These are phyloP conservation scores for Fraxinus pennsylvanica DNA, from an alignment of 257 asterid genomes.

Conservation along the genomic window DNA sequence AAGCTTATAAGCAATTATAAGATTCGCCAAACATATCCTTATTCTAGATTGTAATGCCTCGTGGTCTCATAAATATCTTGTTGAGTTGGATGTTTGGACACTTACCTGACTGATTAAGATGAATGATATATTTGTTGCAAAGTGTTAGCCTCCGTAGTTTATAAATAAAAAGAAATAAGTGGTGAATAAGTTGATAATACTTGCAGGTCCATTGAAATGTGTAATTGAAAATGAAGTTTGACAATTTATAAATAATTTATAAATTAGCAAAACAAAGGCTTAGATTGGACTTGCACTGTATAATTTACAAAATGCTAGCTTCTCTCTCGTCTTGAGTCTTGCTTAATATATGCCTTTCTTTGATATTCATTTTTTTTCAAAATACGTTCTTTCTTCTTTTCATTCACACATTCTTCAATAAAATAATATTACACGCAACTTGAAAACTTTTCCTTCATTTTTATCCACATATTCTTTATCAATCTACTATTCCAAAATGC, in stretches of 20 bases:
- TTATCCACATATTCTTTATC: too few species aligned
- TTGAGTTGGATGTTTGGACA: neutral
- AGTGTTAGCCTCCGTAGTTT: neutral
- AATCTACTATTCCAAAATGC: too few species aligned
- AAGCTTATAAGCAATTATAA: neutral
- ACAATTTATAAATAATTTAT: too few species aligned
- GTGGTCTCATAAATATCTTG: neutral
- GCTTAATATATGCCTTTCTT: neutral
- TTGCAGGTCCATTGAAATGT: too few species aligned
- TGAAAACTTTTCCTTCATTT: too few species aligned
- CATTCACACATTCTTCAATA: too few species aligned
- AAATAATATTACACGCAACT: too few species aligned
- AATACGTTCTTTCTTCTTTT: too few species aligned
- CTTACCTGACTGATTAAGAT: neutral
- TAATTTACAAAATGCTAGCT: neutral
- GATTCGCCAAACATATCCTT: neutral
- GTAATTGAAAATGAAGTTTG: too few species aligned
- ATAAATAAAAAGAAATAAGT: too few species aligned
- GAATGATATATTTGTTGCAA: neutral
- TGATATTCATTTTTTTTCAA: neutral
- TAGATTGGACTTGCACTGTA: neutral
- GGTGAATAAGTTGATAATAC: too few species aligned
- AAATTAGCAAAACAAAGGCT: too few species aligned
- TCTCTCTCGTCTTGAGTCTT: neutral
- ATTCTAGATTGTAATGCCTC: neutral